Evolutionary conservation across 495 filamentous ascomycete species (phyloP).

Genomic region (Penicillium angulare): DNA sequence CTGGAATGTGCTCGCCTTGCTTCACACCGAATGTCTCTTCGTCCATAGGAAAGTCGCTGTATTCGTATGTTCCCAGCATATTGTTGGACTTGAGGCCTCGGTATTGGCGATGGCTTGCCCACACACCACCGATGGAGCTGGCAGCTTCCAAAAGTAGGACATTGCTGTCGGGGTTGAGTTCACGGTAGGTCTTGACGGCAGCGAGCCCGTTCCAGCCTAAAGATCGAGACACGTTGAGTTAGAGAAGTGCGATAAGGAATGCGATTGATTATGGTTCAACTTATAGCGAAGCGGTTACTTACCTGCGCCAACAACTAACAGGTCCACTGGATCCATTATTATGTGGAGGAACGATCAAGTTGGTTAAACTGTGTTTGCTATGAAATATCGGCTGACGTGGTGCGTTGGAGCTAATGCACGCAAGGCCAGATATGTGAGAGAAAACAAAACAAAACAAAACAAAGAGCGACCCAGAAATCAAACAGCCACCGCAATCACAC

Average conservation of each 20-base stretch:
- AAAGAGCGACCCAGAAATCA: background rate
- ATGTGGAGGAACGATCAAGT: background rate
- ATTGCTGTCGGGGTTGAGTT: conserved; percentile 49
- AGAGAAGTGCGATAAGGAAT: background rate
- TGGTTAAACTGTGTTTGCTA: no score
- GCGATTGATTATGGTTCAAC: no score
- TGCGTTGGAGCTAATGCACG: background rate
- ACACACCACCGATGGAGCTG: conserved; percentile 65
- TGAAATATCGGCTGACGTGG: background rate
- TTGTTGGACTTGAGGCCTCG: conserved; percentile 66
- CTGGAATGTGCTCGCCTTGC: conserved; percentile 66
- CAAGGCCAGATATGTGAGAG: background rate
- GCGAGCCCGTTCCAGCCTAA: conserved; percentile 60
- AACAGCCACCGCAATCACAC: no score
- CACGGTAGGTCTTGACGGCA: conserved; percentile 57
- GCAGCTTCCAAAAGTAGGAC: conserved; percentile 55
- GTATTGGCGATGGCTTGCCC: conserved; percentile 64
- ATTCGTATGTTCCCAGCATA: conserved; percentile 64
- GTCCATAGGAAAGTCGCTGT: conserved; percentile 72
- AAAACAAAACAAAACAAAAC: background rate
- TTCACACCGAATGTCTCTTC: conserved; percentile 56
- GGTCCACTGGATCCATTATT: conserved; percentile 27
- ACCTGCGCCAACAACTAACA: conserved; percentile 50
- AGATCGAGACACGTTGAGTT: background rate
- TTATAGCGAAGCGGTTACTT: conserved; percentile 2